Evolutionary conservation across 495 filamentous ascomycete genomes (phyloP).

Genomic region (Neurospora sp.): DNA sequence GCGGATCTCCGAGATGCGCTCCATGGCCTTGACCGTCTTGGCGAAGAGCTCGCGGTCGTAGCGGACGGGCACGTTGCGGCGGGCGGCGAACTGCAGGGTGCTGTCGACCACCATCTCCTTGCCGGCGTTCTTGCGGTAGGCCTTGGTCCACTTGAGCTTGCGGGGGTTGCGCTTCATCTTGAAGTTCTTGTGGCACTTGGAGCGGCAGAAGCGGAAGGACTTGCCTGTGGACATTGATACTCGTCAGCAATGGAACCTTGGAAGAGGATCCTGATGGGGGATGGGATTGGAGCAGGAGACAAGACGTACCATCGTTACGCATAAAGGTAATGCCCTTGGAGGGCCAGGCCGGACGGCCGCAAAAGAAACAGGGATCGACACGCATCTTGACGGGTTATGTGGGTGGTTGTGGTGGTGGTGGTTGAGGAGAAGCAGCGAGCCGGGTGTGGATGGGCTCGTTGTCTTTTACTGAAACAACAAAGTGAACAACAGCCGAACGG

Average conservation of each 20-base stretch:
- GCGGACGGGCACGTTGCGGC: conserved; percentile 87
- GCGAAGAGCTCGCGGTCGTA: conserved; percentile 88
- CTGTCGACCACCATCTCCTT: conserved; percentile 94
- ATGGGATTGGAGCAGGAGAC: neutral
- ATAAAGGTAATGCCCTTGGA: conserved; percentile 72
- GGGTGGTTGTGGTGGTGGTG: conserved; percentile 4
- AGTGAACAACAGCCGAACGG: neutral
- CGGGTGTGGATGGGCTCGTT: neutral
- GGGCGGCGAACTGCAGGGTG: conserved; percentile 81
- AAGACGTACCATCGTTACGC: conserved; percentile 56
- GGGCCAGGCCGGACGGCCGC: conserved; percentile 73
- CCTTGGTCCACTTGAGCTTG: conserved; percentile 83
- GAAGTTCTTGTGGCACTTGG: conserved; percentile 96
- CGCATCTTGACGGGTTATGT: conserved; percentile 24
- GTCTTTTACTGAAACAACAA: neutral
- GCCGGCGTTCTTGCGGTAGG: conserved; percentile 64
- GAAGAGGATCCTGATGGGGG: too few relatives aligned
- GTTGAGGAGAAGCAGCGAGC: neutral
- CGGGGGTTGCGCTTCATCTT: conserved; percentile 88
- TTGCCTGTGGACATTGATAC: conserved; percentile 16
- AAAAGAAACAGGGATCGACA: conserved; percentile 87
- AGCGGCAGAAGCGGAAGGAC: conserved; percentile 64
- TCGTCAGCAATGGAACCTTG: too few relatives aligned
- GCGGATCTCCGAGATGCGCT: conserved; percentile 81
- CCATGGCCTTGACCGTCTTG: conserved; percentile 84